A percentile compares a stretch with the other conserved stretches of the same genome.
Evolutionary conservation across 495 filamentous ascomycete species (phyloP).

Genomic region (Lindgomyces ingoldianus): DNA sequence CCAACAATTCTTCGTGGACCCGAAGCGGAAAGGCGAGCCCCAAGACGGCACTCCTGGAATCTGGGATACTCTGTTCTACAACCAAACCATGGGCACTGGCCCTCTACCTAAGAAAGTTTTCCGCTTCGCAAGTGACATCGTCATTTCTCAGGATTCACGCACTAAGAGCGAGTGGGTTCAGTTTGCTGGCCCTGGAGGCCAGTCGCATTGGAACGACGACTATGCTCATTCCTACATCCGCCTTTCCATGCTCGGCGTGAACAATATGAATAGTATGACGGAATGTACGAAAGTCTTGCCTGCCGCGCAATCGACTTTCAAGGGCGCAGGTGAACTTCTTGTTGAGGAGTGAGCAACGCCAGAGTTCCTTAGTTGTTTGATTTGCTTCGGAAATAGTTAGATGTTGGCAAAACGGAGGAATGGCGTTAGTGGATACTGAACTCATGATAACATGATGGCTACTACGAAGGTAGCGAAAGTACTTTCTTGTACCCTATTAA

Average conservation of each 20-base stretch:
- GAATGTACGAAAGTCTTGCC: constrained; percentile 49
- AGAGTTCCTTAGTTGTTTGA: background rate
- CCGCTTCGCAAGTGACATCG: constrained; percentile 51
- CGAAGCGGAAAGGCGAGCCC: constrained; percentile 35
- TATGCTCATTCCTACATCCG: constrained; percentile 48
- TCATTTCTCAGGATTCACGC: constrained; percentile 44
- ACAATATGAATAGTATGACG: constrained; percentile 49
- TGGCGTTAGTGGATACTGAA: no score
- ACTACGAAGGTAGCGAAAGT: no score
- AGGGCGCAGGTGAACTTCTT: constrained; percentile 19
- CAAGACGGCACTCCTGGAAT: constrained; percentile 50
- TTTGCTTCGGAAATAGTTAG: background rate
- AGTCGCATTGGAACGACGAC: constrained; percentile 46
- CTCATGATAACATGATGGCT: no score
- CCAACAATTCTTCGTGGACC: constrained; percentile 50
- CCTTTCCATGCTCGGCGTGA: constrained; percentile 48
- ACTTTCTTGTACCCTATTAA: no score
- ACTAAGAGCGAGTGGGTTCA: constrained; percentile 42
- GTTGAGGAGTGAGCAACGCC: constrained; percentile 11
- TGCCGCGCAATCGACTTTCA: constrained; percentile 6
- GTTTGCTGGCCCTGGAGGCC: constrained; percentile 41
- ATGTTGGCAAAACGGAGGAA: no score
- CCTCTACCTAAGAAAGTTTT: constrained; percentile 46
- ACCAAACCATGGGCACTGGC: constrained; percentile 40
- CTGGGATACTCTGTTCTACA: constrained; percentile 52